Base-by-base conservation (phyloP, 768 basidiomycete species). In the Astraeus odoratus region DNA sequence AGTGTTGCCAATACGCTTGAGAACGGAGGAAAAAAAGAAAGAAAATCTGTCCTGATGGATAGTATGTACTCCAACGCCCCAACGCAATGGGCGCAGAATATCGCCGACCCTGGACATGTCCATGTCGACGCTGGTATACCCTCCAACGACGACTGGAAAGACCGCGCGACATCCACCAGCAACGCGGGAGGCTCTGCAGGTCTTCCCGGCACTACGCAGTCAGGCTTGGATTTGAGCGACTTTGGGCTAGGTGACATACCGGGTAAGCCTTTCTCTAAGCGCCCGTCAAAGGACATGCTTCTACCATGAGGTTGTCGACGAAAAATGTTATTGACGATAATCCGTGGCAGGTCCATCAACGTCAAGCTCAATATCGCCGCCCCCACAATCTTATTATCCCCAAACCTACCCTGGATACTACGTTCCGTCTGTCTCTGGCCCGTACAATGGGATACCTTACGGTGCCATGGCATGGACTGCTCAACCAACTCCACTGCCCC, bases 381-480 rank as follows among this genome's bases (percentile, higher is more conserved):
- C 74, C 2, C 54, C 72, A 0, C 67, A 69, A 45, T 51, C 66
- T 31, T 71, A 70, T 57, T 72, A 69, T 64, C 54, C 61, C 39
- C 60, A 65, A 39, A 52, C 71, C 58, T 60, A 71, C 66, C 58
- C 68, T 56, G 56, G 62, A 40, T 76, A 68, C 53, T 74, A 69
- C 42, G 54, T 70, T 38, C 58, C 66, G 8, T 56, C 61, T 44
- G 66, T 72, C 23, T 60, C 70, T 3, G 66, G 70, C 3, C 72
- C 75, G 12, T 80, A 74, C 59, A 75, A 75, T 48, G 69, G 74
- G 5, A 71, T 78, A 55, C 57, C 74, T 2, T 84, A 82, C 48
- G 73, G 76, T n/a, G 54, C 71, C 3, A 54, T 64, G 51, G 55
- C 69, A 7, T 82, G 79, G 78, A 52, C 72, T 1, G 54, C 61